These are phyloP conservation scores for Wickerhamomyces sp. DNA, from an alignment of 1,139 yeast species.

Conservation along the genomic window DNA sequence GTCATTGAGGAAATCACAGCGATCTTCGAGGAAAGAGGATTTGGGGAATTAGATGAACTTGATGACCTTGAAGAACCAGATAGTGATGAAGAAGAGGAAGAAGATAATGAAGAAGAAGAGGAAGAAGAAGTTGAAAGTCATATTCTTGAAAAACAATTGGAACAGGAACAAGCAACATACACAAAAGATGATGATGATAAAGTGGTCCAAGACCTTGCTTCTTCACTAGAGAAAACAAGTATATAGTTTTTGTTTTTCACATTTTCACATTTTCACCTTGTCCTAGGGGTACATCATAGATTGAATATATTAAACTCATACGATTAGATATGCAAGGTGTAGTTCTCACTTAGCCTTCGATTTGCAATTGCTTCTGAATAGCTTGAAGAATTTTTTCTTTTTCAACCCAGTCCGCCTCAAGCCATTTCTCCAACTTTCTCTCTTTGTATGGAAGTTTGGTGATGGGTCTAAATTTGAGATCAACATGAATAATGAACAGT, in stretches of 20 bases:
- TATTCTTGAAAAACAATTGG: conserved; percentile 55
- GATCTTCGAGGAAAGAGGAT: conserved; percentile 67
- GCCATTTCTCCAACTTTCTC: conserved; percentile 58
- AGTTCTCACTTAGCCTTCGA: conserved; percentile 3
- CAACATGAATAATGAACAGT: conserved; percentile 42
- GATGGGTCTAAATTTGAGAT: conserved; percentile 43
- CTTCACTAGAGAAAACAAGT: conserved; percentile 50
- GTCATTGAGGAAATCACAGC: conserved; percentile 49
- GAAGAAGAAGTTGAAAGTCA: conserved; percentile 52
- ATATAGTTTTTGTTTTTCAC: conserved; percentile 21
- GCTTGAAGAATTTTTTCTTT: conserved; percentile 48
- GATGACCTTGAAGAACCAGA: conserved; percentile 92
- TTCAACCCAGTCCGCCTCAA: conserved; percentile 66
- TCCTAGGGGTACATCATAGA: background rate
- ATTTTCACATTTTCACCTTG: background rate
- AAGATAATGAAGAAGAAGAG: conserved; percentile 53
- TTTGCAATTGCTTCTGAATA: conserved; percentile 29
- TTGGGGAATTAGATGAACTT: conserved; percentile 81
- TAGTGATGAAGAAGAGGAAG: conserved; percentile 79
- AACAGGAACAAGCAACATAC: conserved; percentile 27
- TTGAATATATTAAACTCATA: too few relatives aligned
- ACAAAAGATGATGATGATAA: conserved; percentile 34
- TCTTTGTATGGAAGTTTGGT: conserved; percentile 48
- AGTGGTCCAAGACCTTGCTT: conserved; percentile 57
- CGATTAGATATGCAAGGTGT: background rate